Base-by-base conservation (phyloP, 176 grass and related monocot species). In the Avena sativa region DNA sequence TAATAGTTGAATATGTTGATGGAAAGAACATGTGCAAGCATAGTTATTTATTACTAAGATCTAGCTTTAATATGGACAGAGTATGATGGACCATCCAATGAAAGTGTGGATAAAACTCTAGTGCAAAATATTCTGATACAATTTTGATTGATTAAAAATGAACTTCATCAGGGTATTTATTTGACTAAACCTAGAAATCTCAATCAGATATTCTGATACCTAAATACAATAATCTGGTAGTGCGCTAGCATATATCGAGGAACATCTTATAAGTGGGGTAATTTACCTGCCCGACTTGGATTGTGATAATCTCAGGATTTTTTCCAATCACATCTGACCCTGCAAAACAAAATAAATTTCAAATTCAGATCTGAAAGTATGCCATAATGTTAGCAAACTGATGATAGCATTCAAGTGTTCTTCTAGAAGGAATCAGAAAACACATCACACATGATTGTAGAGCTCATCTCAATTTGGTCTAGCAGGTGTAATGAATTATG, bases 271-370 rank as follows among this genome's bases (percentile, higher is more conserved):
- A 36, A 20, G n/a, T 68, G n/a, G 23, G 20, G 46, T 5, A 76
- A 9, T 46, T n/a, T 94, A 98, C 93, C 96, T 96, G 87, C 83
- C 96, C 96, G 82, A 80, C 79, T 82, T 98, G 89, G 23, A 98
- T 88, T 49, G 87, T 87, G 77, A 98, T 91, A 71, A 98, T 61
- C 80, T 85, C 87, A 44, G 92, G 92, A 44, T 89, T 94, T 55
- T 88, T 85, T 91, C 92, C 92, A 28, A 81, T 61, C 68, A 23
- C 86, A 44, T 51, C 63, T 76, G 84, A 79, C 88, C 85, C 96
- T 94, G 87, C 26, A 9, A 81, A 75, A 83, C 55, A 64, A 51
- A 16, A 19, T 8, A 9, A 60, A 9, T 46, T 57, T 79, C 62
- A 58, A 30, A 26, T 81, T 44, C 43, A 69, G 36, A 11, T 15